phyloP scores from a whole-genome alignment of 164 flowering plant species.

The Magnolia officinalis region DNA sequence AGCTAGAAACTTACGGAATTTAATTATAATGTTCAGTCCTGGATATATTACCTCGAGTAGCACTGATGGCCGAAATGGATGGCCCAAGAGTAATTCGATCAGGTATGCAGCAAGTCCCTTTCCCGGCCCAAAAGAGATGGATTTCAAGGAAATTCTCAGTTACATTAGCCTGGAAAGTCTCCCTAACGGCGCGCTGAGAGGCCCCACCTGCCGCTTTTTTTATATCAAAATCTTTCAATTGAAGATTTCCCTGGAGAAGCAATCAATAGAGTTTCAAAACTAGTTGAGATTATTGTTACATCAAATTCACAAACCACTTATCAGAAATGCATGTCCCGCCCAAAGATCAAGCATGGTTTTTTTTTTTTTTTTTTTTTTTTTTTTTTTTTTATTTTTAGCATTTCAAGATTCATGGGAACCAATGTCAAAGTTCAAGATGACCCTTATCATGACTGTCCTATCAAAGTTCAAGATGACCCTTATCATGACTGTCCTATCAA shows the following conservation, averaged over 20 bases:
- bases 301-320: no score
- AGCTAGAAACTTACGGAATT: neutral
- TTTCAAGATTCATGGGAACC: no score
- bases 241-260: slow-evolving; percentile 45
- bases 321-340: no score
- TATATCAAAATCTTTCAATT: slow-evolving; percentile 63
- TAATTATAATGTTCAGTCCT: neutral
- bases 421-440: no score
- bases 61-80: slow-evolving; percentile 78
- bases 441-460: no score
- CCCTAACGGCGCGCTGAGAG: slow-evolving; percentile 42
- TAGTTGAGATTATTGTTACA: neutral
- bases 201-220: slow-evolving; percentile 59
- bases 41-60: slow-evolving; percentile 51
- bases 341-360: no score
- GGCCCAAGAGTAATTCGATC: slow-evolving; percentile 75
- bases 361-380: no score
- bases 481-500: no score
- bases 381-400: no score
- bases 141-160: slow-evolving; percentile 68
- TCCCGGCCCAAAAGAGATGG: slow-evolving; percentile 96
- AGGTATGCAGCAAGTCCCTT: slow-evolving; percentile 92
- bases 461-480: no score
- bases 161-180: slow-evolving; percentile 38
- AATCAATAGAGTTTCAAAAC: neutral